Evolutionary conservation across 768 basidiomycete species (phyloP).

Genomic region (Termitomyces sp.): DNA sequence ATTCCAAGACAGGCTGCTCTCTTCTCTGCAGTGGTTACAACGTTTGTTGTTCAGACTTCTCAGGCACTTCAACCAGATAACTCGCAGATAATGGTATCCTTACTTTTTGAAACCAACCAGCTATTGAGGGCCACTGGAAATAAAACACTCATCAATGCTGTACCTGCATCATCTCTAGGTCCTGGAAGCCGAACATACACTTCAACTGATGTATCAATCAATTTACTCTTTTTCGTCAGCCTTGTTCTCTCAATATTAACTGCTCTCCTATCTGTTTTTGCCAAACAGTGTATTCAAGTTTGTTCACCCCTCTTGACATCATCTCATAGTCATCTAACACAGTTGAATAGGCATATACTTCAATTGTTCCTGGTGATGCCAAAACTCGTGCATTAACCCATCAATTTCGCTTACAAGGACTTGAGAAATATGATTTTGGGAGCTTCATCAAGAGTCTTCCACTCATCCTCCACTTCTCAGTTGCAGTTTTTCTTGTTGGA

Average conservation of each 20-base stretch:
- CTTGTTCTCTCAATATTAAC: neutral
- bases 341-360: neutral
- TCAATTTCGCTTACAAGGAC: neutral
- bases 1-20: neutral
- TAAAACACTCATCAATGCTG: neutral
- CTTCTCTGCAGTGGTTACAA: neutral
- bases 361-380: neutral
- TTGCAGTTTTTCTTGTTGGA: neutral
- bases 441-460: neutral
- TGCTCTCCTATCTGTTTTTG: neutral
- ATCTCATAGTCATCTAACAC: neutral
- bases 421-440: neutral
- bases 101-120: neutral
- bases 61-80: neutral
- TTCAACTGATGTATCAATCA: neutral
- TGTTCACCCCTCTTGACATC: neutral
- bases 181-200: neutral
- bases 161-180: neutral
- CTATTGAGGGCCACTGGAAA: neutral
- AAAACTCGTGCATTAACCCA: neutral
- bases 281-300: neutral
- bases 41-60: neutral
- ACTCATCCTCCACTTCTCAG: neutral
- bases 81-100: neutral
- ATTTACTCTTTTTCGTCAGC: neutral